Evolutionary conservation across 208 protist species (phyloP), one percentile per base, ranked within the genome.

Genomic region (Trypanosomatidae sp.): DNA sequence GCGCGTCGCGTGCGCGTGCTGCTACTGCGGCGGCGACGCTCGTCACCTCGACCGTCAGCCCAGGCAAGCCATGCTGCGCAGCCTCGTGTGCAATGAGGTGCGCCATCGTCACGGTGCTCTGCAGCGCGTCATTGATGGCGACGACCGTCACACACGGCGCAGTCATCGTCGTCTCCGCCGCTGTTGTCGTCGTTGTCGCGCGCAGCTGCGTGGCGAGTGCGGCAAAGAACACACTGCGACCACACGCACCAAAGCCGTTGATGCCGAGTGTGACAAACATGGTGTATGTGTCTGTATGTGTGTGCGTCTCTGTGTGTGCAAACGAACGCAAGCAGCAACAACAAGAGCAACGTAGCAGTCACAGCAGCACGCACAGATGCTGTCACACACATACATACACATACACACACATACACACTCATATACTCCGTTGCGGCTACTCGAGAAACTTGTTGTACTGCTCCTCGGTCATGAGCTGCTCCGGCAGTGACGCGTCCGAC

Each of bases 191-290:
- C n/a, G n/a, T n/a, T n/a, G n/a, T n/a, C n/a, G n/a, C n/a, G n/a
- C n/a, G n/a, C n/a, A n/a, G n/a, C n/a, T n/a, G n/a, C n/a, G n/a
- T n/a, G n/a, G n/a, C n/a, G n/a, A n/a, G 51, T n/a, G 80, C 63
- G 21, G 91, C 81, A 40, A 94, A 76, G 20, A 96, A 54, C 20
- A 97, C 91, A 4, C 97, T 40, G 28, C 94, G 73, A 32, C 97
- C 97, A 43, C 98, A 85, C 40, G 91, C 63, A 47, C 96, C 95
- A 59, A 99, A 99, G 46, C 96, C 96, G 69, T 98, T 98, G 61
- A 97, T 97, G 30, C 92, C 48, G 43, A 70, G 20, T 33, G 43
- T 38, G 18, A 55, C 28, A 33, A 27, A 40, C 43, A 43, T 56
- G n/a, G n/a, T n/a, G n/a, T n/a, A n/a, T n/a, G n/a, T n/a, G n/a